These are phyloP conservation scores for Dalbergia cochinchinensis DNA, from an alignment of 306 rosid species.

Conservation along the genomic window DNA sequence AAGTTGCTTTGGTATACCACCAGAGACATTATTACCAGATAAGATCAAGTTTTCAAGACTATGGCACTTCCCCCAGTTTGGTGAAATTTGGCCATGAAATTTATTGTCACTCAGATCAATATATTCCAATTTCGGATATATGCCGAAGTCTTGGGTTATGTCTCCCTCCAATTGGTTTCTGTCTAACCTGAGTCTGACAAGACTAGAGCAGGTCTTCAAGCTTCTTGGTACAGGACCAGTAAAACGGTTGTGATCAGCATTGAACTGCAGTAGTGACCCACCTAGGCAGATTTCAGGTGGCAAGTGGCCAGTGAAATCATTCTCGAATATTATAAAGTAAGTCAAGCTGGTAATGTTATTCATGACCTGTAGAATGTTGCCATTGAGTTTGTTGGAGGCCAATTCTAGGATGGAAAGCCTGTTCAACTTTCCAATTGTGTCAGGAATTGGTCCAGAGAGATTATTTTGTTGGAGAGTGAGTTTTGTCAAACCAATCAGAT, in stretches of 20 bases:
- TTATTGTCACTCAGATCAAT: conserved; percentile 46
- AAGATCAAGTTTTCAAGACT: not conserved
- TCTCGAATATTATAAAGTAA: not conserved
- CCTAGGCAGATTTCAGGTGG: not conserved
- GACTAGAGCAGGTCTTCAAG: conserved; percentile 39
- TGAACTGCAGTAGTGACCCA: not conserved
- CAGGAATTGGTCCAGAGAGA: conserved; percentile 15
- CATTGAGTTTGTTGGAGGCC: not conserved
- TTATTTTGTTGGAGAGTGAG: not conserved
- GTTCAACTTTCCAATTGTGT: conserved; percentile 11
- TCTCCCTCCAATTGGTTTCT: conserved; percentile 49
- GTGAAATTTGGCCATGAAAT: conserved; percentile 39
- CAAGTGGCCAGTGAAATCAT: not conserved
- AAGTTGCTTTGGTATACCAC: not conserved
- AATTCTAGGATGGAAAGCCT: not conserved
- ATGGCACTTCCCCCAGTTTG: conserved; percentile 33
- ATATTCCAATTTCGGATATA: conserved; percentile 37
- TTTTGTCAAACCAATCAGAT: not conserved
- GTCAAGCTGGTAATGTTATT: too few species aligned
- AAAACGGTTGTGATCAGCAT: not conserved
- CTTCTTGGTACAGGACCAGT: conserved; percentile 32
- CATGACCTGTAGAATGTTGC: not conserved
- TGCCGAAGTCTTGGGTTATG: conserved; percentile 41
- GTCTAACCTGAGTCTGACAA: conserved; percentile 25
- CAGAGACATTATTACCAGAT: not conserved